These are phyloP conservation scores for Avena insularis DNA, from an alignment of 176 grass and related monocot species.

Conservation along the genomic window DNA sequence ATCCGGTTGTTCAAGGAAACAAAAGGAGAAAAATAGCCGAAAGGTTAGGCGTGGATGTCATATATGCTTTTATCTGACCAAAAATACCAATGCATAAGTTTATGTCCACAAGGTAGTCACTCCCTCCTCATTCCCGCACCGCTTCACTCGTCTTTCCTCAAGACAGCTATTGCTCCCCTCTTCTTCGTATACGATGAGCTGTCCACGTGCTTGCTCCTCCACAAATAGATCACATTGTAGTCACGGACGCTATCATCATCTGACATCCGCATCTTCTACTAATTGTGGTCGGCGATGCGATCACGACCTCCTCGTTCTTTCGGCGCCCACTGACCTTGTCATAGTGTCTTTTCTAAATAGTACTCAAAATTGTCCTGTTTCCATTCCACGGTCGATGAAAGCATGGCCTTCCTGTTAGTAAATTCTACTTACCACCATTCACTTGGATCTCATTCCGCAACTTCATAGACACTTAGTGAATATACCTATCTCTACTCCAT, in stretches of 20 bases:
- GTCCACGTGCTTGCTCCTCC: too few relatives aligned
- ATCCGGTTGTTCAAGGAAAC: background rate
- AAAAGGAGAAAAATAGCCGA: background rate
- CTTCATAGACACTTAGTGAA: background rate
- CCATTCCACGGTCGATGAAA: background rate
- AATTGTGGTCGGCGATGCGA: too few relatives aligned
- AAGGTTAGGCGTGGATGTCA: background rate
- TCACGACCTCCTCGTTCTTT: too few relatives aligned
- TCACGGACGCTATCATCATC: too few relatives aligned
- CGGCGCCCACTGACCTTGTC: too few relatives aligned
- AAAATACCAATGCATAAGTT: background rate
- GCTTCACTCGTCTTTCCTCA: background rate
- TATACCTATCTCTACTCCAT: background rate
- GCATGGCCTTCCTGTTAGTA: too few relatives aligned
- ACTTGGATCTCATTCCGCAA: too few relatives aligned
- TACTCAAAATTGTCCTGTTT: background rate
- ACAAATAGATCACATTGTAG: too few relatives aligned
- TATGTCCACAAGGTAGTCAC: background rate
- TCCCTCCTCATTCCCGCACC: background rate
- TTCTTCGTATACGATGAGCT: fast-evolving
- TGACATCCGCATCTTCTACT: too few relatives aligned
- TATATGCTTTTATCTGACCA: too few relatives aligned
- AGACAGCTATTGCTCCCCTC: background rate
- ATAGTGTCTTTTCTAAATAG: background rate
- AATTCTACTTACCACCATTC: too few relatives aligned